Percentiles rank a stretch among this genome's conserved stretches.
Evolutionary conservation across 352 stramenopile genomes (phyloP).

Genomic region (Phytophthora tentaculata): DNA sequence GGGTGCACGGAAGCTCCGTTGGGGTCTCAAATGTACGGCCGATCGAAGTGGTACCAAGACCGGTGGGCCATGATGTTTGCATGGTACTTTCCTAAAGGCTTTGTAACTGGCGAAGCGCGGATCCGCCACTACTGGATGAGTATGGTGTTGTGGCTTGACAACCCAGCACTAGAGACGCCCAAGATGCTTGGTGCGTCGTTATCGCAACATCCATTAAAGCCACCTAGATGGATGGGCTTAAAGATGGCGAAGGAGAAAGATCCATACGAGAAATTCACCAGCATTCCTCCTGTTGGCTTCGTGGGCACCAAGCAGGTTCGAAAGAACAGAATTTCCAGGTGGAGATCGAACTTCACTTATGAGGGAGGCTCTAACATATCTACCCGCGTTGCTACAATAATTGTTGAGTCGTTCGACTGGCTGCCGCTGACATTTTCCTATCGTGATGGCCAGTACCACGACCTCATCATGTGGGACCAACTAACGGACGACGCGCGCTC

Average conservation of each 20-base stretch:
- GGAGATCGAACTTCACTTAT: too few relatives aligned
- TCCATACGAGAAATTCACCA: background rate
- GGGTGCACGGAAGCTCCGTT: background rate
- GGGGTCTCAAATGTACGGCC: conserved; percentile 21
- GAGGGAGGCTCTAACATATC: too few relatives aligned
- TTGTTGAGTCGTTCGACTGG: too few relatives aligned
- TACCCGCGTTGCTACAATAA: too few relatives aligned
- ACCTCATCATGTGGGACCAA: too few relatives aligned
- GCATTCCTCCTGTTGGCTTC: background rate
- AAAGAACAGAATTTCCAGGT: background rate
- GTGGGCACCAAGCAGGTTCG: background rate
- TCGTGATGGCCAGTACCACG: too few relatives aligned
- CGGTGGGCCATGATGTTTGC: background rate
- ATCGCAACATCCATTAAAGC: background rate
- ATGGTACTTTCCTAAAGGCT: background rate
- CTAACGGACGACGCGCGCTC: background rate
- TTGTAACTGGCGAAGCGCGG: background rate
- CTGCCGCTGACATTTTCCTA: too few relatives aligned
- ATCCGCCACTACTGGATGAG: conserved; percentile 2
- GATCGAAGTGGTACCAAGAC: conserved; percentile 4
- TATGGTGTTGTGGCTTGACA: conserved; percentile 18
- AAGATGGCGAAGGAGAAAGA: background rate
- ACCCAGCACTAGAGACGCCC: background rate
- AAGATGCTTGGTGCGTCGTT: background rate
- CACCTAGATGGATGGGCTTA: background rate